A percentile compares a stretch with the other conserved stretches of the same genome.
Evolutionary conservation across 2,329 filamentous ascomycete species (phyloP).

Genomic region (Sclerotinia borealis): DNA sequence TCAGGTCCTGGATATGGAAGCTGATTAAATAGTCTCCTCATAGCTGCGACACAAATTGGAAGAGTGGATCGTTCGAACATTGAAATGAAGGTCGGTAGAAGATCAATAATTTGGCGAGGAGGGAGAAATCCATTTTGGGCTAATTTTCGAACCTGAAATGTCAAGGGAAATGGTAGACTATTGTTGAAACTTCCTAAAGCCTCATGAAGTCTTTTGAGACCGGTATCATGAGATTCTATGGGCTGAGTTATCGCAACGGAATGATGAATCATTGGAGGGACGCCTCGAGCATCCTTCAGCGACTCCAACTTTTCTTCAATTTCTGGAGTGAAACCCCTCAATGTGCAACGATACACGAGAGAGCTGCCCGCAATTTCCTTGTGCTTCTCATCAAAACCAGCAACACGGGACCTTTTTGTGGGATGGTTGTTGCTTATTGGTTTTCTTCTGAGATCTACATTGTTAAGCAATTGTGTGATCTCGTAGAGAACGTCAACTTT

Average conservation of each 20-base stretch:
- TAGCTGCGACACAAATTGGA: constrained; percentile 46
- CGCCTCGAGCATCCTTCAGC: constrained; percentile 29
- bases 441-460: not conserved
- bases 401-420: constrained; percentile 25
- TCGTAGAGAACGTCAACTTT: constrained; percentile 11
- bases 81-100: constrained; percentile 39
- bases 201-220: constrained; percentile 19
- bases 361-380: constrained; percentile 39
- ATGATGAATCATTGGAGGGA: constrained; percentile 30
- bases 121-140: constrained; percentile 57
- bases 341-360: constrained; percentile 44
- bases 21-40: constrained; percentile 46
- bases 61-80: constrained; percentile 26
- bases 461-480: constrained; percentile 3
- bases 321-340: constrained; percentile 26
- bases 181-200: constrained; percentile 22
- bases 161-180: constrained; percentile 45
- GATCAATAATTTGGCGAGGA: constrained; percentile 43
- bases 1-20: constrained; percentile 51
- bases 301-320: constrained; percentile 25
- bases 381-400: constrained; percentile 34
- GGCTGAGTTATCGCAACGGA: constrained; percentile 14
- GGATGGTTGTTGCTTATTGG: constrained; percentile 11
- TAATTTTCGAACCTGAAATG: constrained; percentile 59
- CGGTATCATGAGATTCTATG: constrained; percentile 14